Evolutionary conservation across 495 filamentous ascomycete genomes (phyloP).

Genomic region (Penicillium flavigenum): DNA sequence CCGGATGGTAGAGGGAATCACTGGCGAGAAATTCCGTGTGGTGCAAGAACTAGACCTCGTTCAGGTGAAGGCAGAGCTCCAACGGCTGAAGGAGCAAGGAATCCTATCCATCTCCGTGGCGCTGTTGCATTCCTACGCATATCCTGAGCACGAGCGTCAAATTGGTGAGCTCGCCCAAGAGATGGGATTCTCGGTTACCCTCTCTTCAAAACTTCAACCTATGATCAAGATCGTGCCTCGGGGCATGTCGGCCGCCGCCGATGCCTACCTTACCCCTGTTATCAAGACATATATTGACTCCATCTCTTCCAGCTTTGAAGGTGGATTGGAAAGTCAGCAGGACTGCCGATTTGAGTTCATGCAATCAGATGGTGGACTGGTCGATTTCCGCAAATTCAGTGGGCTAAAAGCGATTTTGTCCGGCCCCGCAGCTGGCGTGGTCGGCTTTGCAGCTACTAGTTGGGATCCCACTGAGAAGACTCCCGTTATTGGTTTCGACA

Average conservation of each 20-base stretch:
- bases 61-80: slow-evolving; percentile 42
- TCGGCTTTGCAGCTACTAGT: slow-evolving; percentile 91
- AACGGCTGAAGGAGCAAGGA: slow-evolving; percentile 44
- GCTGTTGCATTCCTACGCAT: slow-evolving; percentile 55
- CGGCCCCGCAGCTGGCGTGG: slow-evolving; percentile 68
- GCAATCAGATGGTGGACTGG: slow-evolving; percentile 57
- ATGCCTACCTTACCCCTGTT: slow-evolving; percentile 93
- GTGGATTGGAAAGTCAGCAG: slow-evolving; percentile 49
- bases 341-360: slow-evolving; percentile 53
- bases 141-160: slow-evolving; percentile 52
- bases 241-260: slow-evolving; percentile 89
- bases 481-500: slow-evolving; percentile 95
- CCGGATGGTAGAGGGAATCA: slow-evolving; percentile 47
- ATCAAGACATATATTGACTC: slow-evolving; percentile 95
- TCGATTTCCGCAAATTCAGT: slow-evolving; percentile 56
- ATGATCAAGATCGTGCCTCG: slow-evolving; percentile 79
- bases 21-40: slow-evolving; percentile 53
- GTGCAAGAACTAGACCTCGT: slow-evolving; percentile 42
- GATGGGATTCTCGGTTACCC: slow-evolving; percentile 58
- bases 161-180: slow-evolving; percentile 50
- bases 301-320: slow-evolving; percentile 66
- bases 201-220: slow-evolving; percentile 67
- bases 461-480: slow-evolving; percentile 84
- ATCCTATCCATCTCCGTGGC: slow-evolving; percentile 54
- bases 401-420: slow-evolving; percentile 60